Evolutionary conservation across 129 eudicot genomes (phyloP).

Genomic region (Arctium minus): DNA sequence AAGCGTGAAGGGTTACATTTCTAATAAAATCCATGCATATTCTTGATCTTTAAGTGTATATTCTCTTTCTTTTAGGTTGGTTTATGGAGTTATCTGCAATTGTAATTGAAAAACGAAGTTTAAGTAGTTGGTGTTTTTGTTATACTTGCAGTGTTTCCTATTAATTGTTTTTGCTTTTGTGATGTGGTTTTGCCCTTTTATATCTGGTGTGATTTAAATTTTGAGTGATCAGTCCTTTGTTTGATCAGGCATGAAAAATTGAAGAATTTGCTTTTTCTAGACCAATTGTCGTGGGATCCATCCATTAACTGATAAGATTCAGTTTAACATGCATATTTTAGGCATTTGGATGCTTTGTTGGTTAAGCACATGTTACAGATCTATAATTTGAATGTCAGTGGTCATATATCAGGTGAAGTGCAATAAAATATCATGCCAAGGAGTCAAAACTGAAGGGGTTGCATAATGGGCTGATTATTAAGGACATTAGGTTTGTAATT

Average conservation of each 20-base stretch:
- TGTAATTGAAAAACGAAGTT: neutral
- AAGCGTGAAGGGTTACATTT: neutral
- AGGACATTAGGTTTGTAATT: constrained; percentile 1
- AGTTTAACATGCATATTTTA: neutral
- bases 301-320: constrained; percentile 2
- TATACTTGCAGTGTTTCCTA: neutral
- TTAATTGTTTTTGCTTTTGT: neutral
- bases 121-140: neutral
- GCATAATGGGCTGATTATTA: constrained; percentile 2
- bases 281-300: neutral
- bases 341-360: neutral
- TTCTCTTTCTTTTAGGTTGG: neutral
- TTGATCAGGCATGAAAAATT: constrained; percentile 8
- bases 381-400: neutral
- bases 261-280: constrained; percentile 9
- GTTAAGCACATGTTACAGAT: neutral
- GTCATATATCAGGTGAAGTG: neutral
- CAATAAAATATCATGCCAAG: neutral
- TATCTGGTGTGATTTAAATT: neutral
- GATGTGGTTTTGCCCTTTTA: neutral
- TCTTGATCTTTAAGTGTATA: neutral
- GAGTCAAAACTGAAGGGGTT: neutral
- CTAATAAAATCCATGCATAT: neutral
- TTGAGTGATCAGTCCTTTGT: neutral
- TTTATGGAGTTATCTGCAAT: neutral